phyloP scores from a whole-genome alignment of 164 flowering plant genomes.

The Sedum album region DNA sequence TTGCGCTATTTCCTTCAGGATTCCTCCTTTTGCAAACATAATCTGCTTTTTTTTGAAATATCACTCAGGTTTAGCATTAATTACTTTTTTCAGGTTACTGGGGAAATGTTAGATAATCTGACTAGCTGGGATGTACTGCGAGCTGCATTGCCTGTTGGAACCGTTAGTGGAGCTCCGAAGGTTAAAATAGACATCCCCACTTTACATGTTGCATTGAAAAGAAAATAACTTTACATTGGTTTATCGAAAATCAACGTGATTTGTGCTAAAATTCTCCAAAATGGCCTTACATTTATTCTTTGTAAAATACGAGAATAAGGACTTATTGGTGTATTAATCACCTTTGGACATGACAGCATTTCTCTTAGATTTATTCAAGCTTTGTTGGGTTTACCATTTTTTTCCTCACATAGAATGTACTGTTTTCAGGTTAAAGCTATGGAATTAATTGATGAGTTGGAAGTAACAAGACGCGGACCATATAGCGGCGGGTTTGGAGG shows the following conservation, averaged over 20 bases:
- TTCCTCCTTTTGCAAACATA: background rate
- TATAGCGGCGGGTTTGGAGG: constrained; percentile 94
- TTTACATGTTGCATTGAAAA: background rate
- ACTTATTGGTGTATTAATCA: too few relatives aligned
- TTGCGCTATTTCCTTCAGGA: background rate
- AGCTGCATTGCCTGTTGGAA: constrained; percentile 95
- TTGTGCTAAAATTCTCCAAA: too few relatives aligned
- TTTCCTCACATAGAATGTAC: background rate
- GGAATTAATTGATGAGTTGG: constrained; percentile 83
- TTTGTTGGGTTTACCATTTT: background rate
- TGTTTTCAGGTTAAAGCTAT: constrained; percentile 76
- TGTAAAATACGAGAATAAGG: too few relatives aligned
- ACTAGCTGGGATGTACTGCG: constrained; percentile 89
- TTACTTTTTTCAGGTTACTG: constrained; percentile 58
- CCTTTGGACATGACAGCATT: too few relatives aligned
- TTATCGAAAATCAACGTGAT: background rate
- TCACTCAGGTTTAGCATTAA: background rate
- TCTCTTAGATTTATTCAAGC: too few relatives aligned
- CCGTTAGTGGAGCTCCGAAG: constrained; percentile 99
- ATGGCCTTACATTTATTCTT: too few relatives aligned
- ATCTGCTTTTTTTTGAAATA: background rate
- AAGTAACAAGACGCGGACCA: constrained; percentile 75
- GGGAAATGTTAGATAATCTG: constrained; percentile 62
- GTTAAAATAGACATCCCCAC: constrained; percentile 18
- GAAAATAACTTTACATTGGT: background rate